Conservation (phyloP, 495 filamentous ascomycete genomes). For the Thozetella sp. region DNA sequence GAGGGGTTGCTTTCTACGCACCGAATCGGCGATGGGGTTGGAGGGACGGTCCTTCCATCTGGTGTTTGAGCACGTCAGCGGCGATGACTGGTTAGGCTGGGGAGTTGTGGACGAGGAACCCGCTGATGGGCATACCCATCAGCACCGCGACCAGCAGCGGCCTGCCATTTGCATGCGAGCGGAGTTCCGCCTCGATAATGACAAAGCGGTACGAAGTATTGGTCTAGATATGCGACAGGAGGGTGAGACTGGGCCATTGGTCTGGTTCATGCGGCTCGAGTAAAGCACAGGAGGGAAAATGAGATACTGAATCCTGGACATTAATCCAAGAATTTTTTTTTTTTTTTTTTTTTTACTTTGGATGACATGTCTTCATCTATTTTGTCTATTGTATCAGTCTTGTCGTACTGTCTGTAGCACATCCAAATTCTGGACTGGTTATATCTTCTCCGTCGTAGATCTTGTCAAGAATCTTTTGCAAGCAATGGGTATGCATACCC, state of each 20-base stretch:
- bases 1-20: neutral
- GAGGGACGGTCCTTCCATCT: slow-evolving; percentile 16
- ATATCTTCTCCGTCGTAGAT: too few relatives aligned
- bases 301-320: too few relatives aligned
- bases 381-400: too few relatives aligned
- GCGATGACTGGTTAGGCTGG: slow-evolving; percentile 23
- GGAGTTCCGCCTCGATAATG: neutral
- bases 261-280: too few relatives aligned
- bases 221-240: neutral
- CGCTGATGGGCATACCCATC: neutral
- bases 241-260: neutral
- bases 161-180: neutral
- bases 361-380: too few relatives aligned
- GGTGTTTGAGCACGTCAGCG: slow-evolving; percentile 27
- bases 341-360: too few relatives aligned
- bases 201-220: neutral
- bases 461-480: too few relatives aligned
- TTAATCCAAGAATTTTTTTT: too few relatives aligned
- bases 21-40: slow-evolving; percentile 9
- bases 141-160: neutral
- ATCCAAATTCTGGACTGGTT: too few relatives aligned
- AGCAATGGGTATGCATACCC: too few relatives aligned
- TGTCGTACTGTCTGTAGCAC: too few relatives aligned
- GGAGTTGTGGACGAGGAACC: neutral
- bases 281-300: too few relatives aligned